phyloP scores from a whole-genome alignment of 257 asterid species.

The Hygrophila difformis region DNA sequence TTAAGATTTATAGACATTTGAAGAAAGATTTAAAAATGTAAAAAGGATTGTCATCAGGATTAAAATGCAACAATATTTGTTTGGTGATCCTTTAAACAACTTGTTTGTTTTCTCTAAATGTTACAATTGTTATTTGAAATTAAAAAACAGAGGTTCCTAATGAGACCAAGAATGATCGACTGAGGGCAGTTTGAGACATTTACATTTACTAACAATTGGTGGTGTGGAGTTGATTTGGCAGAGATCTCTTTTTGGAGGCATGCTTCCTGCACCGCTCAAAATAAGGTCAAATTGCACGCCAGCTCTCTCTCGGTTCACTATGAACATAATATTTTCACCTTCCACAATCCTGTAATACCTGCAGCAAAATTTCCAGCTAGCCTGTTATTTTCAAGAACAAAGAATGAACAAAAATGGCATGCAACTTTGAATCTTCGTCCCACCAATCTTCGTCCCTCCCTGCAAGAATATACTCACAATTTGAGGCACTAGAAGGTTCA shows the following conservation, averaged over 20 bases:
- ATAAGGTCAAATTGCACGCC: constrained; percentile 77
- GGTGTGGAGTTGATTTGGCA: background rate
- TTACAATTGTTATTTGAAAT: too few species aligned
- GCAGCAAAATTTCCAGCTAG: constrained; percentile 7
- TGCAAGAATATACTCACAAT: background rate
- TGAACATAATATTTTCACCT: constrained; percentile 90
- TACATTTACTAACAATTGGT: too few species aligned
- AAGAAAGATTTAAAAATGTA: too few species aligned
- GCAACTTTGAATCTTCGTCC: constrained; percentile 97
- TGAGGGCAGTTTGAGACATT: too few species aligned
- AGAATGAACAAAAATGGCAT: constrained; percentile 6
- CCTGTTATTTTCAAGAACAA: too few species aligned
- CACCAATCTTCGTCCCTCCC: constrained; percentile 99
- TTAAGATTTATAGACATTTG: too few species aligned
- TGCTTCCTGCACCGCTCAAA: constrained; percentile 92
- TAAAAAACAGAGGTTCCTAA: too few species aligned
- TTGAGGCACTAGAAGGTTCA: background rate
- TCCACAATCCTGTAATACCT: constrained; percentile 93
- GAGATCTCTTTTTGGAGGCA: constrained; percentile 46
- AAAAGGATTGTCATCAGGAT: too few species aligned
- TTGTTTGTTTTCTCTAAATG: too few species aligned
- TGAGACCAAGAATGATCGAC: too few species aligned
- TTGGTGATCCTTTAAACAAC: too few species aligned
- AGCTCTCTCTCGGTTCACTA: constrained; percentile 87
- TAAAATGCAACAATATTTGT: too few species aligned